Evolutionary conservation across 2,329 filamentous ascomycete species (phyloP).

Genomic region (Amesomyces nigricolor): DNA sequence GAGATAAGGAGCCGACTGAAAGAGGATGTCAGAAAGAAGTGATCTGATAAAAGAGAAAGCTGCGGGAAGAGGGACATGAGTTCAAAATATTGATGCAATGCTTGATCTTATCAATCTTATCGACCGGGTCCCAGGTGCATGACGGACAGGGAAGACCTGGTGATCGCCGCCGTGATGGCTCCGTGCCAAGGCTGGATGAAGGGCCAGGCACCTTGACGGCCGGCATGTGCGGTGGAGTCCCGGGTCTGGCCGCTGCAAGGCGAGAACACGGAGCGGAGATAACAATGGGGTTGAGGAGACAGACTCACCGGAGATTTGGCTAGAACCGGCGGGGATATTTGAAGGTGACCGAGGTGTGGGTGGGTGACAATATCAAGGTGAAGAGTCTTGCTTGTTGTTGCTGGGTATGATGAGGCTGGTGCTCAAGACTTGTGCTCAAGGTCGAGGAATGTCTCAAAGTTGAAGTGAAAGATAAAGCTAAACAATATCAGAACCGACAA

Average conservation of each 20-base stretch:
- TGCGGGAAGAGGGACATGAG: too few relatives aligned
- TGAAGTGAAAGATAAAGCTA: background rate
- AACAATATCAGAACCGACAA: background rate
- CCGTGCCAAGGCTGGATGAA: background rate
- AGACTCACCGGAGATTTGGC: background rate
- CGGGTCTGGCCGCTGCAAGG: background rate
- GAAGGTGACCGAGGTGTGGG: too few relatives aligned
- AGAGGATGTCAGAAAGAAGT: too few relatives aligned
- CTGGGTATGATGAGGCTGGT: too few relatives aligned
- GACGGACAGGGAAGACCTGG: constrained; percentile 3
- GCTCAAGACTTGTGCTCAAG: too few relatives aligned
- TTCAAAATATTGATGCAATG: background rate
- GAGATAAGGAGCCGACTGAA: too few relatives aligned
- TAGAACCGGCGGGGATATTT: background rate
- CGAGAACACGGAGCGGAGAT: background rate
- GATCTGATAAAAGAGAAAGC: too few relatives aligned
- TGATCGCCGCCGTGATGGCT: background rate
- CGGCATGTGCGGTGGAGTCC: background rate
- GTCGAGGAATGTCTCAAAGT: too few relatives aligned
- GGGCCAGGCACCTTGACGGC: constrained; percentile 3
- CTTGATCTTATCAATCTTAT: background rate
- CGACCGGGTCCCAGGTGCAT: background rate
- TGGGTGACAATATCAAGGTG: too few relatives aligned
- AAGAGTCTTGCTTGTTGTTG: too few relatives aligned
- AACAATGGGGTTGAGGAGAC: constrained; percentile 9